phyloP scores from a whole-genome alignment of 495 filamentous ascomycete genomes.

The Sordaria brevicollis region DNA sequence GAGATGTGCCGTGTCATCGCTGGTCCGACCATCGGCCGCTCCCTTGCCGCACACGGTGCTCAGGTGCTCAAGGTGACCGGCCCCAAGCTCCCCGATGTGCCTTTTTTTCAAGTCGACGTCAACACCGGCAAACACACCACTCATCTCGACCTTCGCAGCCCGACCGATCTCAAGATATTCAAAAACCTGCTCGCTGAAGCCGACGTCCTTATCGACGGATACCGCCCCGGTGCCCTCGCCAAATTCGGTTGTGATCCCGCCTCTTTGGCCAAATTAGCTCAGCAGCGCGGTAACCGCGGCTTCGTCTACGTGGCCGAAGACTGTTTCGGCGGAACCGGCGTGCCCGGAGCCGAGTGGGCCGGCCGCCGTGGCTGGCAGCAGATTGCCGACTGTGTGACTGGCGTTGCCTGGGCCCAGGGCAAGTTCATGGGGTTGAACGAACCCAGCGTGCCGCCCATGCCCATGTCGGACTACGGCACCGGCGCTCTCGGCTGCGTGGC shows the following conservation, averaged over 20 bases:
- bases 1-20: slow-evolving; percentile 60
- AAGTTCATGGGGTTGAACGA: slow-evolving; percentile 56
- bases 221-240: slow-evolving; percentile 56
- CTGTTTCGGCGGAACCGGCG: slow-evolving; percentile 49
- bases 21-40: slow-evolving; percentile 54
- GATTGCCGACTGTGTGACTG: slow-evolving; percentile 44
- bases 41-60: slow-evolving; percentile 57
- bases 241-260: slow-evolving; percentile 52
- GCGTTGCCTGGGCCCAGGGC: slow-evolving; percentile 66
- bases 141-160: slow-evolving; percentile 46
- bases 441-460: slow-evolving; percentile 71
- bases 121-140: slow-evolving; percentile 57
- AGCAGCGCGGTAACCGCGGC: slow-evolving; percentile 40
- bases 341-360: slow-evolving; percentile 34
- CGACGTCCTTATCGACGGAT: slow-evolving; percentile 56
- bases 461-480: slow-evolving; percentile 74
- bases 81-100: slow-evolving; percentile 57
- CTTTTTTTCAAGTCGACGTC: slow-evolving; percentile 72
- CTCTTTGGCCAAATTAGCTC: slow-evolving; percentile 40
- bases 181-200: slow-evolving; percentile 47
- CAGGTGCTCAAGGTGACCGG: slow-evolving; percentile 63
- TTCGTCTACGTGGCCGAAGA: slow-evolving; percentile 64
- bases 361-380: slow-evolving; percentile 47
- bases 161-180: slow-evolving; percentile 44
- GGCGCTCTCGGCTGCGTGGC: slow-evolving; percentile 55